Conservation (phyloP, 768 basidiomycete genomes). For the Rhizopogon sp. region DNA sequence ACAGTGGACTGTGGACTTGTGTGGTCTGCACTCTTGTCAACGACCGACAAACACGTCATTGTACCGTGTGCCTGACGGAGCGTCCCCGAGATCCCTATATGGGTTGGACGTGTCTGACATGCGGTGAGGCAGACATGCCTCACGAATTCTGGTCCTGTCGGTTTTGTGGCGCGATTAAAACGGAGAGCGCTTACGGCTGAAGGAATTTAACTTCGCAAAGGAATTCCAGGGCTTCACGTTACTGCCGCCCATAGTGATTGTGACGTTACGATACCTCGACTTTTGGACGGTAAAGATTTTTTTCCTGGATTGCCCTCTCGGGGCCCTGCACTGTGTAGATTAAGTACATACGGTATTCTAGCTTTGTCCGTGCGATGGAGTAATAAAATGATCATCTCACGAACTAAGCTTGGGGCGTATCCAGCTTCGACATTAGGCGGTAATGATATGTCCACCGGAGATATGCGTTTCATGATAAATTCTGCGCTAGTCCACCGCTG, state of each 20-base stretch:
- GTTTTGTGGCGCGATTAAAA: constrained; percentile 67
- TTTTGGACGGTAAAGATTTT: not conserved
- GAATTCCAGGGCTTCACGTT: not conserved
- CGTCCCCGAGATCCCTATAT: constrained; percentile 30
- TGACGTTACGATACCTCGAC: not conserved
- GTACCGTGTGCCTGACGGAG: constrained; percentile 51
- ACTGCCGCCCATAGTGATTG: too few relatives aligned
- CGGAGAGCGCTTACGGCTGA: constrained; percentile 12
- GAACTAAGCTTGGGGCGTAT: not conserved
- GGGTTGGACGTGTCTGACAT: constrained; percentile 64
- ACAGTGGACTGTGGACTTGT: constrained; percentile 44
- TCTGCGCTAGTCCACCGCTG: too few relatives aligned
- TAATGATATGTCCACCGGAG: not conserved
- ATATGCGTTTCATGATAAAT: too few relatives aligned
- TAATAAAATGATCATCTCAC: too few relatives aligned
- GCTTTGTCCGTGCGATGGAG: not conserved
- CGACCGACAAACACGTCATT: constrained; percentile 39
- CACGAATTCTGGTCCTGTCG: constrained; percentile 72
- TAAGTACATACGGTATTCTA: not conserved
- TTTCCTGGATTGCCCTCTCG: not conserved
- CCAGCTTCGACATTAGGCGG: too few relatives aligned
- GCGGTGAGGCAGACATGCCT: constrained; percentile 57
- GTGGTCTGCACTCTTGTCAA: constrained; percentile 67
- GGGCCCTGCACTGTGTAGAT: not conserved
- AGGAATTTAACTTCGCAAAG: not conserved